Percentiles rank a stretch among this genome's conserved stretches.
Evolutionary conservation across 192 early-diverging fungal genomes (phyloP).

Genomic region (Backusella australiensis): DNA sequence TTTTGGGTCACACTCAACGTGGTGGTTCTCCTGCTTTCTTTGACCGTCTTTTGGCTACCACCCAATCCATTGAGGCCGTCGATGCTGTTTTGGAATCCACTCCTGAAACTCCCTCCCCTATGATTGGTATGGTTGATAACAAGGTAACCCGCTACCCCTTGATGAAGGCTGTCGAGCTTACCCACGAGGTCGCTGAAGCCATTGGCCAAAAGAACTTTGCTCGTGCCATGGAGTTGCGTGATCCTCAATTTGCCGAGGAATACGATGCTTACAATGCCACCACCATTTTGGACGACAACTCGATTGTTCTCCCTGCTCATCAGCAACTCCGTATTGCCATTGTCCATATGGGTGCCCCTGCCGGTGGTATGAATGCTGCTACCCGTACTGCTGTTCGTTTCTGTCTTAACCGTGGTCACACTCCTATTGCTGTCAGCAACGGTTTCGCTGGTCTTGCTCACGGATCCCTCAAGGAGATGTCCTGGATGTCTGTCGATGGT

Average conservation of each 20-base stretch:
- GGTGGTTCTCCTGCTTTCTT: conserved; percentile 88
- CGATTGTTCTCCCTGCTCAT: conserved; percentile 31
- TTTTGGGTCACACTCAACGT: conserved; percentile 92
- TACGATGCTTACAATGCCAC: conserved; percentile 64
- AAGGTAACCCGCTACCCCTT: conserved; percentile 81
- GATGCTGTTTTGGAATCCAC: conserved; percentile 86
- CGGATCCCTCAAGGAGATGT: conserved; percentile 75
- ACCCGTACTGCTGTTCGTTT: conserved; percentile 84
- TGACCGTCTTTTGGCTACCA: conserved; percentile 91
- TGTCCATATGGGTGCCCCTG: conserved; percentile 92
- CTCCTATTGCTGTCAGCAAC: conserved; percentile 85
- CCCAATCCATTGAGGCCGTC: conserved; percentile 93
- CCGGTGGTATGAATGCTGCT: conserved; percentile 97
- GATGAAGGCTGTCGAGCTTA: conserved; percentile 91
- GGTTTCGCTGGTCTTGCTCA: conserved; percentile 88
- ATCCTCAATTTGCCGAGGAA: conserved; percentile 76
- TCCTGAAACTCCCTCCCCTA: conserved; percentile 82
- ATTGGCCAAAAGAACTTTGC: conserved; percentile 83
- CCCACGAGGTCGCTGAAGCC: conserved; percentile 81
- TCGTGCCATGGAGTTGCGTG: conserved; percentile 86
- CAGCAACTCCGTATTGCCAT: conserved; percentile 84
- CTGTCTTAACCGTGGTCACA: conserved; percentile 86
- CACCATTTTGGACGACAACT: conserved; percentile 40
- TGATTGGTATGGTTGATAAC: conserved; percentile 93
- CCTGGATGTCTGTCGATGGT: conserved; percentile 83